Base-by-base conservation (phyloP, 345 rosid genomes). In the Brassica cretica region DNA sequence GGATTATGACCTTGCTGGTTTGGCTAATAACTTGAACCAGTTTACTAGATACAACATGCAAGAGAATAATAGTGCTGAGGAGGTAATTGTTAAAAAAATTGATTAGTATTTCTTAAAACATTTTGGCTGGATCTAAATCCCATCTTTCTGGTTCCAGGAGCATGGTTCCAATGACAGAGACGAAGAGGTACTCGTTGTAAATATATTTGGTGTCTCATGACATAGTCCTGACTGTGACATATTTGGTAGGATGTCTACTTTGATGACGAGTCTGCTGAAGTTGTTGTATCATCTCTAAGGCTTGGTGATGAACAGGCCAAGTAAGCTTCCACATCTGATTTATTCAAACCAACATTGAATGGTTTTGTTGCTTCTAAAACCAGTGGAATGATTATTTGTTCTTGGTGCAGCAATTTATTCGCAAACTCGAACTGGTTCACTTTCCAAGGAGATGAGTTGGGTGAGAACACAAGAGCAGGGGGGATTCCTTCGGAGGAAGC, bases 401-500 rank as follows among this genome's bases (percentile, higher is more conserved):
- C 55, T 64, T 70, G 69, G 60, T 80, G 88, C 88, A 82, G 96
- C 87, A 93, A 89, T 77, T 80, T 91, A 35, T 95, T 95, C 86
- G 88, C 97, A 76, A 95, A 87, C 80, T 91, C 98, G 39, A 90
- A 95, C 83, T 95, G 99, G 99, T 95, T 95, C 84, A 92, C 98
- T 0, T 95, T 91, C 85, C 93, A 91, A 89, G 97, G 94, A 8
- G 97, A 95, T 53, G 87, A 89, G 77, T 35, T 80, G 41, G 82
- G 83, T 39, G 89, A 84, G 68, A 77, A 78, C 72, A 88, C 89
- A 70, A 84, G 89, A 70, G 71, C 75, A 16, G 86, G 90, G 60
- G 78, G 81, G 9, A 85, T 91, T 5, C 84, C 92, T 27, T 60
- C 84, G 0, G 97, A 87, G 7, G 97, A 87, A 85, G 24, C 77